phyloP scores from a whole-genome alignment of 148 eudicot species.

The Selenicereus undatus region DNA sequence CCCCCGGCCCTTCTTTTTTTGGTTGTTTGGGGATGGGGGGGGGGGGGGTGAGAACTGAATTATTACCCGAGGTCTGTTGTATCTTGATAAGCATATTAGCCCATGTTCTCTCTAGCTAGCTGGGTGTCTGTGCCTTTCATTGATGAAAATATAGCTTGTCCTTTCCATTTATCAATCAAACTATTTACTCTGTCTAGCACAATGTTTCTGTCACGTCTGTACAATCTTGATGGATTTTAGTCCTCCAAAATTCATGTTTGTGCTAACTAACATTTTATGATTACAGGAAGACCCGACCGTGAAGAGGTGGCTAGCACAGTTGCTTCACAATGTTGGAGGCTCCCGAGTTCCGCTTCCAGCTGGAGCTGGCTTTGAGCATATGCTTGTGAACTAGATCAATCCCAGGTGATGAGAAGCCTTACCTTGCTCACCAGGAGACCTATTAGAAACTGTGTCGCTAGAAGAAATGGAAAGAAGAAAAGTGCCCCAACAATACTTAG shows the following conservation, averaged over 20 bases:
- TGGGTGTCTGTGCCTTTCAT: background rate
- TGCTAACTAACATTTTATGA: background rate
- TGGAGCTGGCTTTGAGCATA: constrained; percentile 75
- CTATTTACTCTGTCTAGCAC: background rate
- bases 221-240: background rate
- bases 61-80: background rate
- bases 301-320: constrained; percentile 81
- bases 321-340: constrained; percentile 72
- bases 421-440: constrained; percentile 9
- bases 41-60: background rate
- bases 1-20: background rate
- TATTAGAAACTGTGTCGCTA: background rate
- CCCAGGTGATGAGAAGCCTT: background rate
- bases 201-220: background rate
- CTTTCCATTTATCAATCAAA: background rate
- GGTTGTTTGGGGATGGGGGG: background rate
- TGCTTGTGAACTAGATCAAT: constrained; percentile 23
- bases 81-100: background rate
- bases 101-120: background rate
- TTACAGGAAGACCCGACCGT: constrained; percentile 91
- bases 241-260: background rate
- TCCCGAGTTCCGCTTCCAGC: constrained; percentile 54
- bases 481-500: background rate
- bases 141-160: background rate
- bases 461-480: background rate